Base-by-base conservation (phyloP, 192 early-diverging fungal genomes). In the Entophlyctis luteolus region DNA sequence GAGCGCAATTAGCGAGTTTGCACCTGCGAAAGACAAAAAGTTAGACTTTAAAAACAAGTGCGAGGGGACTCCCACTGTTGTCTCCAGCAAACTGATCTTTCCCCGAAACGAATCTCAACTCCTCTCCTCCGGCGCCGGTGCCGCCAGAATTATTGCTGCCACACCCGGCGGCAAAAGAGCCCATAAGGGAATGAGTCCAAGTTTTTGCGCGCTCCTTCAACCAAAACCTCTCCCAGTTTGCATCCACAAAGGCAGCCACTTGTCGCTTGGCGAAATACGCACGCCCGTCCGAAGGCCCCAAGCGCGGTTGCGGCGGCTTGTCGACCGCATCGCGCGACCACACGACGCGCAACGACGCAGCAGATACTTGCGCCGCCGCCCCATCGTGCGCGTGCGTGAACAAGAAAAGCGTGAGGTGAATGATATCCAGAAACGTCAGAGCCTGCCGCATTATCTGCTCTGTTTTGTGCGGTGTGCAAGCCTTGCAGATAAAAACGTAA, bases 171-270 rank as follows among this genome's bases (percentile, higher is more conserved):
- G 22, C 1, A 12, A 65, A 32, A 27, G 69, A 22, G 75, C 67
- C 6, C 78, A 81, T 59, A 3, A 70, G 46, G 63, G 74, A 81
- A 76, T 84, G 86, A 57, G 79, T 76, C 88, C 88, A 90, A 2
- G 81, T 87, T 52, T 72, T 72, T 29, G 80, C 79, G 0, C 83
- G 72, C 49, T 73, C 48, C 73, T 87, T 88, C 33, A 78, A 68
- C 88, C 88, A 90, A 65, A 90, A 84, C 46, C 78, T 72, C 10
- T 70, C 56, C 88, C 88, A 90, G 73, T 88, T 76, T 59, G 77
- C 65, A 53, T 88, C 86, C 37, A 90, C 84, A 58, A 88, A 88
- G 29, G 72, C 70, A 32, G 78, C 77, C n/a, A 90, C 79, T 48
- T 88, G 84, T n/a, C 74, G 72, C 63, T 83, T 84, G 71, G 48